Base-by-base conservation (phyloP, 352 stramenopile genomes). In the Pythium myriotylum region DNA sequence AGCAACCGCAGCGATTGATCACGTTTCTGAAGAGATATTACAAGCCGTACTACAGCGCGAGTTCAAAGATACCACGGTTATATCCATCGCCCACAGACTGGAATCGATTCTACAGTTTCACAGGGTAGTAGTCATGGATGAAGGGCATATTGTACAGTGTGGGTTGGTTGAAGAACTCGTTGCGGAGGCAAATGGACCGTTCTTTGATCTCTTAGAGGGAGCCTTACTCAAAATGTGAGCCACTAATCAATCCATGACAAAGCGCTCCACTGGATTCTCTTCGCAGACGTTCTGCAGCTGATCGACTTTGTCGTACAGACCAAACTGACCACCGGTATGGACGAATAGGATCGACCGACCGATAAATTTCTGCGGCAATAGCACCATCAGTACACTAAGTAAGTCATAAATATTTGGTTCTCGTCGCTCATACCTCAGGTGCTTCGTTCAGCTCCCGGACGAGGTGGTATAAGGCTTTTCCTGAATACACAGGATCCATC, bases 61-160 rank as follows among this genome's bases (percentile, higher is more conserved):
- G 41, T 97, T 98, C 74, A 54, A 51, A 6, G 72, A 81, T 22
- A 77, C 79, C 9, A 98, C 93, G n/a, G 77, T 96, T 16, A 68
- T 98, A 10, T 97, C 94, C 0, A 97, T 98, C 62, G 94, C 95
- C 4, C 93, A 98, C 64, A 71, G 93, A n/a, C 72, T 98, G 5
- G 84, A 97, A 46, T 97, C 92, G 2, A 95, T 98, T 46, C 79
- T 97, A 54, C 86, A 97, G 47, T 89, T 77, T 67, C 88, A 98
- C 52, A 66, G 75, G 12, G 72, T 98, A 9, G 60, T 97, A 3
- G 89, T 97, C 16, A 70, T 98, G 56, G 86, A 97, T 53, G 70
- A 90, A 59, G 92, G 92, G 0, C 61, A 63, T 33, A 80, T 97
- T 29, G 81, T 68, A 26, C 61, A 68, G 49, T 59, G 53, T 29